These are phyloP conservation scores for Patellaria atrata DNA, from an alignment of 495 filamentous ascomycete species.

Conservation along the genomic window DNA sequence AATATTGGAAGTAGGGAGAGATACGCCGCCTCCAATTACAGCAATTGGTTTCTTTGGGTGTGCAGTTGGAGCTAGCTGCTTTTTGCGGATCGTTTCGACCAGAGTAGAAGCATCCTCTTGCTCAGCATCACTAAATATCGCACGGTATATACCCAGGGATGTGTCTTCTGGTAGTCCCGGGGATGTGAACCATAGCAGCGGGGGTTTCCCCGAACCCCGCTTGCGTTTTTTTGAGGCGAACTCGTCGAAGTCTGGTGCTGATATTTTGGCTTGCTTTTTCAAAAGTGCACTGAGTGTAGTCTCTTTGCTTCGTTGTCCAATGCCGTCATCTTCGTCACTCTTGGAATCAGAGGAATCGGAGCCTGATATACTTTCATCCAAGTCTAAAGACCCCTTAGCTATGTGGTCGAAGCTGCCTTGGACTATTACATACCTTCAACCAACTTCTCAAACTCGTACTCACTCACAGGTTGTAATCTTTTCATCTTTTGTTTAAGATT, in stretches of 20 bases:
- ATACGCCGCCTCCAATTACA: slow-evolving; percentile 33
- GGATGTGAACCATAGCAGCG: slow-evolving; percentile 75
- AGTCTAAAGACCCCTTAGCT: slow-evolving; percentile 27
- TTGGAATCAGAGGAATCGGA: slow-evolving; percentile 45
- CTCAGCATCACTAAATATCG: slow-evolving; percentile 61
- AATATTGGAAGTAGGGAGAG: slow-evolving; percentile 35
- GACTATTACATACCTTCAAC: slow-evolving; percentile 35
- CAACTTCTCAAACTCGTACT: slow-evolving; percentile 70
- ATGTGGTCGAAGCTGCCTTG: too few species aligned
- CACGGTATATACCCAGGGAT: slow-evolving; percentile 72
- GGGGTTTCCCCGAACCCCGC: slow-evolving; percentile 48
- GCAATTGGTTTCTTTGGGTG: slow-evolving; percentile 31
- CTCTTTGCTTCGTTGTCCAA: slow-evolving; percentile 30
- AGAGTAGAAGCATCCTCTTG: slow-evolving; percentile 46
- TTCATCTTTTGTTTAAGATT: slow-evolving; percentile 83
- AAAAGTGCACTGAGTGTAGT: slow-evolving; percentile 56
- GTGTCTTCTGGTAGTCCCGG: slow-evolving; percentile 58
- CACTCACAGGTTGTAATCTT: slow-evolving; percentile 51
- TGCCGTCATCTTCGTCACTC: slow-evolving; percentile 38
- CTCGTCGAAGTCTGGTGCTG: slow-evolving; percentile 36
- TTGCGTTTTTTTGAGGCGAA: slow-evolving; percentile 32
- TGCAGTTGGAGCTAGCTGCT: slow-evolving; percentile 52
- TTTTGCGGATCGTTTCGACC: slow-evolving; percentile 50
- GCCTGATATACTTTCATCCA: slow-evolving; percentile 86
- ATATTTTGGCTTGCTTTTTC: slow-evolving; percentile 68